These are phyloP conservation scores for Phlegmacium glaucopus DNA, from an alignment of 768 basidiomycete genomes.

Conservation along the genomic window DNA sequence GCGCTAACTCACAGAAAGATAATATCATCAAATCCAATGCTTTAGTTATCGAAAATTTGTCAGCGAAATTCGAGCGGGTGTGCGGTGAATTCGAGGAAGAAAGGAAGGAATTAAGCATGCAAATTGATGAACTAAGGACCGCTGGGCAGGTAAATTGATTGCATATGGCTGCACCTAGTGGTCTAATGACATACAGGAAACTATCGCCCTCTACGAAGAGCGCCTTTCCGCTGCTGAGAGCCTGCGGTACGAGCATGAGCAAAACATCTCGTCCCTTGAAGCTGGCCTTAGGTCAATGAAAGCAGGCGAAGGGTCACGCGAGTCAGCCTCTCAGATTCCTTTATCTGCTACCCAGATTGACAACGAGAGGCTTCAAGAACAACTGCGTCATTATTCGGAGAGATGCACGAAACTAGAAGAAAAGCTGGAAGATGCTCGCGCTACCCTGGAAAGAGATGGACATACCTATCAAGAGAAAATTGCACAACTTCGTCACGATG, in stretches of 20 bases:
- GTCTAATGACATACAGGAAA: slow-evolving; percentile 54
- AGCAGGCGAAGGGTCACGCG: slow-evolving; percentile 24
- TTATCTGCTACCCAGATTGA: slow-evolving; percentile 87
- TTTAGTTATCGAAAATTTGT: slow-evolving; percentile 55
- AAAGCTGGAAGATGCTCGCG: slow-evolving; percentile 72
- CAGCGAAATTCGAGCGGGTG: slow-evolving; percentile 29
- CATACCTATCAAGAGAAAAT: slow-evolving; percentile 56
- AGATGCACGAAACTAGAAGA: slow-evolving; percentile 79
- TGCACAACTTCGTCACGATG: slow-evolving; percentile 68
- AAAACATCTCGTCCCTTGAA: slow-evolving; percentile 56
- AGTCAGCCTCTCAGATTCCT: slow-evolving; percentile 28
- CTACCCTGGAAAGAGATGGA: slow-evolving; percentile 74
- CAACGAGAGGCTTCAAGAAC: slow-evolving; percentile 88
- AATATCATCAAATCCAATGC: slow-evolving; percentile 53
- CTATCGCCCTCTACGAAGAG: slow-evolving; percentile 93
- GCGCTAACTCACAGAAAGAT: slow-evolving; percentile 45
- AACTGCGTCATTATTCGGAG: slow-evolving; percentile 83
- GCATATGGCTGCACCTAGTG: neutral
- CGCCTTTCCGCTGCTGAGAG: slow-evolving; percentile 68
- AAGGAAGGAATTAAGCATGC: slow-evolving; percentile 59
- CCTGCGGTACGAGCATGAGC: slow-evolving; percentile 76
- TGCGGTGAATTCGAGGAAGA: slow-evolving; percentile 44
- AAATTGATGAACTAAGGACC: slow-evolving; percentile 80
- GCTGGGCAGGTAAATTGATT: slow-evolving; percentile 74
- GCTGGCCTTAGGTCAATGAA: slow-evolving; percentile 26